Evolutionary conservation across 208 protist genomes (phyloP), one percentile per base, ranked within the genome.

Genomic region (Crithidia acanthocephali): DNA sequence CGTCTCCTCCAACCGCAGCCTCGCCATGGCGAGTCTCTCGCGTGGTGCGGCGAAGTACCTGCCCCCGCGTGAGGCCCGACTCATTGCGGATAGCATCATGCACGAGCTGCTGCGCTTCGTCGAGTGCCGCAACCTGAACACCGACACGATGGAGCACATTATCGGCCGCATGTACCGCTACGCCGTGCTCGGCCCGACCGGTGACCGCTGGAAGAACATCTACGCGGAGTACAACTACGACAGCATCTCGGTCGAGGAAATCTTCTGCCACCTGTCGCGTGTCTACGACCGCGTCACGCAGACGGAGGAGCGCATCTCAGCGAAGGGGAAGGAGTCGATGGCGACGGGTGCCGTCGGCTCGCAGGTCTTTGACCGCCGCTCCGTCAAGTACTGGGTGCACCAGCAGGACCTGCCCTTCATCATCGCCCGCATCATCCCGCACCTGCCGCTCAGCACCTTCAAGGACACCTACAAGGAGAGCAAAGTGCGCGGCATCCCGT

Each of bases 341-440:
- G 63, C 86, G 25, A 71, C 74, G n/a, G 89, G 86, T 37, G 78
- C 80, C 13, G 87, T 85, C 44, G 88, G 92, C 45, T 89, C 89
- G 52, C 92, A 97, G 74, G 85, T 90, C 40, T 97, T 97, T 79
- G 89, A 95, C 69, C 89, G 87, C 45, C 83, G 84, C 57, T 95
- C 86, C 18, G 86, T 94, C 16, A 95, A 97, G 85, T 97, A 95
- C 69, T 95, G 87, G 88, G 89, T 97, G 65, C 88, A 95, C 71
- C 62, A 82, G 79, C 89, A 95, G 75, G 89, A 97, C 68, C 78
- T 95, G 42, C 90, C 88, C 28, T 93, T 95, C 71, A 78, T 94
- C n/a, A 93, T 95, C 70, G 89, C 92, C 16, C 89, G 89, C 62
- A 95, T 97, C 68, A 90, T 97, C 59, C 92, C 79, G 25, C 89